Base-by-base conservation (phyloP, 306 rosid species). In the Pterocarpus macrocarpus region DNA sequence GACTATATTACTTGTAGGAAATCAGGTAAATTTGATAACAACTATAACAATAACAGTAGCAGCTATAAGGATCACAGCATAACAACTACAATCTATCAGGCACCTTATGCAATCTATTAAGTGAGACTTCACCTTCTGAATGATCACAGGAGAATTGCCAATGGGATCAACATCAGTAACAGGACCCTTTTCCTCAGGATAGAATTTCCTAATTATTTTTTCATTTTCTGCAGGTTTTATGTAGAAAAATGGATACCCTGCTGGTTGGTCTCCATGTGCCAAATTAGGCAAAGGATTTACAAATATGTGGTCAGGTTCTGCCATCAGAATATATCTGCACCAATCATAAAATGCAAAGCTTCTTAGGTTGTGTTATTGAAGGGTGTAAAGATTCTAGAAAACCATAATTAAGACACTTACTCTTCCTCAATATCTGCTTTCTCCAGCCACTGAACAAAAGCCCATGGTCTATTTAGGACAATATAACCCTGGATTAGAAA, bases 381-480 rank as follows among this genome's bases (percentile, higher is more conserved):
- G 47, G 44, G 61, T 53, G 32, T 50, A 28, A 65, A 57, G 74
- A 47, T 55, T 12, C 56, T 30, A 69, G 63, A 68, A 78, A 69
- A 69, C 32, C 38, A 22, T 17, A 64, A 69, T 49, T 47, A 55
- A 55, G 39, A 33, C 17, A 81, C 94, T 79, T 73, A 94, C 97
- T 94, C 93, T 90, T 94, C 98, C 71, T 91, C 90, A 45, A 94
- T 90, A n/a, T 61, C 77, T 74, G 93, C 97, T 86, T 90, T 91
- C 88, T 92, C 97, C 78, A 94, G 91, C 98, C 98, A 94, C 76
- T 94, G 98, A 81, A 94, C 94, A 86, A 94, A 94, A 71, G 98
- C 98, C 98, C 98, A 94, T 10, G 98, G 98, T 86, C 97, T 91
- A 81, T 94, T 91, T 75, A 94, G 91, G 79, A 92, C 98, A 70